These are phyloP conservation scores for Trametes meyenii DNA, from an alignment of 768 basidiomycete genomes.

Conservation along the genomic window DNA sequence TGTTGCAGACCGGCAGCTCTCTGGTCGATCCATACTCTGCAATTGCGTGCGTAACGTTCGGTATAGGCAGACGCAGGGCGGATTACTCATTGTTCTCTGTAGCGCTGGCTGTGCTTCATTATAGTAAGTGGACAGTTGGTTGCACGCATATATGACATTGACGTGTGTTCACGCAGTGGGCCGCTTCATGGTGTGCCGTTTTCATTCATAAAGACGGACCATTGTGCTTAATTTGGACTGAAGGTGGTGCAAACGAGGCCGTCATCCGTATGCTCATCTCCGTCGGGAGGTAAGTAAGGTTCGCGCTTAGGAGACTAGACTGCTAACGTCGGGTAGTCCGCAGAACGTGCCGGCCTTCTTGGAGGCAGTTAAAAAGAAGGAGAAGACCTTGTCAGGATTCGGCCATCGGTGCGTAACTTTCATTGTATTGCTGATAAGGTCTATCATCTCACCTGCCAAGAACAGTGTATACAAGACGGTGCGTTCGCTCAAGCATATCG, in stretches of 20 bases:
- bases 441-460: neutral
- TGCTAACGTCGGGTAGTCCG: conserved; percentile 48
- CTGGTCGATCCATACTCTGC: conserved; percentile 91
- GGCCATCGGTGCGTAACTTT: conserved; percentile 67
- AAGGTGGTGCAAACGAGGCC: conserved; percentile 90
- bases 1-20: conserved; percentile 86
- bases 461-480: conserved; percentile 74
- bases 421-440: neutral
- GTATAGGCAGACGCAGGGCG: neutral
- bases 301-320: neutral
- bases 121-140: conserved; percentile 60
- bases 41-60: conserved; percentile 56
- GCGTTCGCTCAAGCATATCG: conserved; percentile 27
- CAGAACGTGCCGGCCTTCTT: conserved; percentile 85
- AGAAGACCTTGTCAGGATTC: conserved; percentile 89
- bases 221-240: neutral
- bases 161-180: conserved; percentile 47
- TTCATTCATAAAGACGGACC: neutral
- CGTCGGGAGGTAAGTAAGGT: conserved; percentile 69
- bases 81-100: neutral
- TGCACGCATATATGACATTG: neutral
- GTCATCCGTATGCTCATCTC: conserved; percentile 93
- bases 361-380: conserved; percentile 84
- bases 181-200: conserved; percentile 61
- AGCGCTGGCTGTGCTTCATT: conserved; percentile 87